Conservation (phyloP, 768 basidiomycete species). For the Asterophora lycoperdoides region DNA sequence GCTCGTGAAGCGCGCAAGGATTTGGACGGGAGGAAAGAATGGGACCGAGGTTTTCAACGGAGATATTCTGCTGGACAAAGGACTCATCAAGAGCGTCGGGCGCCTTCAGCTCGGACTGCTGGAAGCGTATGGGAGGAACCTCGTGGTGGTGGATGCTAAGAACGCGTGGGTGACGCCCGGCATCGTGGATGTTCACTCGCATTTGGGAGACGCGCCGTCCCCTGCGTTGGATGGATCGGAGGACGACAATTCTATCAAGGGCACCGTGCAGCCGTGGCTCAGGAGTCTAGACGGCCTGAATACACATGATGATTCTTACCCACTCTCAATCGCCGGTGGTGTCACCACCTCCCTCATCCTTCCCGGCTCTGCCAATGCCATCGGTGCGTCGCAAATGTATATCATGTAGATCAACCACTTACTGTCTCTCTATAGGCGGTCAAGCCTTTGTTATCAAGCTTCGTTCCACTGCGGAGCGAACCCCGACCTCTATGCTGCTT, state of each 20-base stretch:
- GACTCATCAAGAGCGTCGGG: constrained; percentile 60
- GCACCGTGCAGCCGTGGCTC: constrained; percentile 53
- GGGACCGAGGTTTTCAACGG: constrained; percentile 63
- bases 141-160: constrained; percentile 56
- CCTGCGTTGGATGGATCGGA: constrained; percentile 47
- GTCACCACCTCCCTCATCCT: constrained; percentile 74
- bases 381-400: constrained; percentile 35
- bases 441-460: constrained; percentile 80
- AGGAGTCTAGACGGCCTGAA: constrained; percentile 76
- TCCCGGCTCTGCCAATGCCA: constrained; percentile 67
- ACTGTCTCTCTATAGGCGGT: constrained; percentile 41
- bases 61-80: constrained; percentile 67
- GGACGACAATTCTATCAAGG: constrained; percentile 55
- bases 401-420: background rate
- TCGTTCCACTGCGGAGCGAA: constrained; percentile 64
- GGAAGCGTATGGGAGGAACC: constrained; percentile 27
- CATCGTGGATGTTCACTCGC: constrained; percentile 64
- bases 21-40: constrained; percentile 77
- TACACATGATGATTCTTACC: constrained; percentile 73
- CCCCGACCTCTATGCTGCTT: constrained; percentile 68
- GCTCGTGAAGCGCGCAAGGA: constrained; percentile 67
- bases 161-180: constrained; percentile 83
- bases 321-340: constrained; percentile 70
- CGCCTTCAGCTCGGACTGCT: constrained; percentile 29
- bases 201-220: constrained; percentile 51